Percentiles rank a stretch among this genome's conserved stretches.
These are phyloP conservation scores for Talaromyces sp. DNA, from an alignment of 2,329 filamentous ascomycete species.

Conservation along the genomic window DNA sequence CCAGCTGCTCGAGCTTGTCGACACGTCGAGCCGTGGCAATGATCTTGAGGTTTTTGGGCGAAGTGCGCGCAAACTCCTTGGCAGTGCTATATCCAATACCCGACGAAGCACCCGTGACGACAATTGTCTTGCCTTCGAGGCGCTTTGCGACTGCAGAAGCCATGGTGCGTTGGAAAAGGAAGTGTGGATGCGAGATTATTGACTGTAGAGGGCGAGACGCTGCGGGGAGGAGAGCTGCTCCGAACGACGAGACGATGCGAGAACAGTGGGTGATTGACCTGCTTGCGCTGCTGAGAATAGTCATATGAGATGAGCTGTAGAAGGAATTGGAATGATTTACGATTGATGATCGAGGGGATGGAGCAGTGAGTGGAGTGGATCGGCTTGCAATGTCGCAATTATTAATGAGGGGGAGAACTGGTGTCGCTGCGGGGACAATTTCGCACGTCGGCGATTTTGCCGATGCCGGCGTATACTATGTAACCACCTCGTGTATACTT, in stretches of 20 bases:
- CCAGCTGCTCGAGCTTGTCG: constrained; percentile 70
- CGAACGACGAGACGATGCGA: not conserved
- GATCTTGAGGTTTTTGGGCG: constrained; percentile 71
- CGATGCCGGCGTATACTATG: not conserved
- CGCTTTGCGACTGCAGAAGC: constrained; percentile 68
- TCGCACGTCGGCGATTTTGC: not conserved
- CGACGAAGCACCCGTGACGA: constrained; percentile 87
- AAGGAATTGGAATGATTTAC: not conserved
- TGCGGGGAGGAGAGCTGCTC: constrained; percentile 7
- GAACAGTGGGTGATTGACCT: not conserved
- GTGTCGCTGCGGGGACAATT: not conserved
- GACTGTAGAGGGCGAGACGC: not conserved
- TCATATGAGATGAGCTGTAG: not conserved
- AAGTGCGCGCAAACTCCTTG: constrained; percentile 86
- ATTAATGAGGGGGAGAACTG: not conserved
- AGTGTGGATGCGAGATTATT: constrained; percentile 1
- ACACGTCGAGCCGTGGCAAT: constrained; percentile 83
- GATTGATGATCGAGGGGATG: not conserved
- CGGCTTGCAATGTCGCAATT: not conserved
- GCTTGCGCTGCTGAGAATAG: constrained; percentile 1
- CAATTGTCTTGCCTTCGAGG: constrained; percentile 84
- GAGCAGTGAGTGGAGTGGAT: not conserved
- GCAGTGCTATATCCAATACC: constrained; percentile 74
- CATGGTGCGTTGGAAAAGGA: constrained; percentile 44
- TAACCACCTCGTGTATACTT: not conserved